Conservation (phyloP, 1,284 basidiomycete species). For the Phylloboletellus chloephorus region DNA sequence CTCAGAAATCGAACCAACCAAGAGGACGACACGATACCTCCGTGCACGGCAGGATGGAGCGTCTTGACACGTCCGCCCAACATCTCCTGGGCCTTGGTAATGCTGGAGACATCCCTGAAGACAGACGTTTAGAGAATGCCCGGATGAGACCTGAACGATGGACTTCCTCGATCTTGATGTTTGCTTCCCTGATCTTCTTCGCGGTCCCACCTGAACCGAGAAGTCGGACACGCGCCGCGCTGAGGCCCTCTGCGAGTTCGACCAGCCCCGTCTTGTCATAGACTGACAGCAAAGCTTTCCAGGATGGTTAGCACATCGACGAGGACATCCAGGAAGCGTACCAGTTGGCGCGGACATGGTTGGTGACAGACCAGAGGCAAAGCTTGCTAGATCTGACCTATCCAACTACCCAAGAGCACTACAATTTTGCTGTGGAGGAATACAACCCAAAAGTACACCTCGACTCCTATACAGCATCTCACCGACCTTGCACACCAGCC, state of each 20-base stretch:
- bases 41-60: conserved; percentile 97
- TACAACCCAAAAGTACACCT: conserved; percentile 14
- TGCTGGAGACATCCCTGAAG: conserved; percentile 92
- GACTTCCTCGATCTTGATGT: conserved; percentile 83
- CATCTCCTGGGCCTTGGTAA: conserved; percentile 99
- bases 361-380: background rate
- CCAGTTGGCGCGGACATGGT: conserved; percentile 29
- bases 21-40: conserved; percentile 58
- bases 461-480: conserved; percentile 10
- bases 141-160: conserved; percentile 1
- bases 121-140: conserved; percentile 10
- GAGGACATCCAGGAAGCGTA: conserved; percentile 11
- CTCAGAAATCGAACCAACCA: conserved; percentile 6
- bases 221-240: conserved; percentile 78
- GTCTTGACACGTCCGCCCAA: conserved; percentile 98
- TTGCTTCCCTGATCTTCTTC: conserved; percentile 93
- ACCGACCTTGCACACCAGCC: conserved; percentile 36
- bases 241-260: conserved; percentile 83
- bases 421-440: background rate
- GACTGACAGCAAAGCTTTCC: conserved; percentile 84
- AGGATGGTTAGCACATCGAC: conserved; percentile 11
- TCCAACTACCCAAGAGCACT: conserved; percentile 8
- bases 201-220: conserved; percentile 97
- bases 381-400: conserved; percentile 7
- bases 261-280: conserved; percentile 95